Conservation (phyloP, 139 green algal genomes). For the Spirogloea muscicola region DNA sequence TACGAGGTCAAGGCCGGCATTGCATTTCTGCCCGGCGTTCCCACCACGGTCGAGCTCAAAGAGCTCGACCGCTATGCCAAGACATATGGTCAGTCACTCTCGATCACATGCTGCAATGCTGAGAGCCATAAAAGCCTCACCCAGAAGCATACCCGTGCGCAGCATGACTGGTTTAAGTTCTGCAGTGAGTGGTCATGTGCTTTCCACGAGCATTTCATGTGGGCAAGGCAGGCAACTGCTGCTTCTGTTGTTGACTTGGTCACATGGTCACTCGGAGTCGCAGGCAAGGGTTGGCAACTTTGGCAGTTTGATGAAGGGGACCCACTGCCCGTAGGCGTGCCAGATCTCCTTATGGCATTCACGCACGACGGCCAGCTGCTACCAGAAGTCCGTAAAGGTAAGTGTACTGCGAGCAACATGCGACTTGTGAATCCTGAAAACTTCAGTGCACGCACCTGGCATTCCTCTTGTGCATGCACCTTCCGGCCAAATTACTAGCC, state of each 20-base stretch:
- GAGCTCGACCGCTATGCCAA: slow-evolving; percentile 26
- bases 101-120: too few relatives aligned
- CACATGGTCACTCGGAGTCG: too few relatives aligned
- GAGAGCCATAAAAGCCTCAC: too few relatives aligned
- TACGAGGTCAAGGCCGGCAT: slow-evolving; percentile 61
- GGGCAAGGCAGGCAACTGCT: too few relatives aligned
- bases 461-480: background rate
- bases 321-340: slow-evolving; percentile 57
- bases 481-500: too few relatives aligned
- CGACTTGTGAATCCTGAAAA: background rate
- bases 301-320: slow-evolving; percentile 72
- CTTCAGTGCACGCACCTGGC: background rate
- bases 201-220: too few relatives aligned
- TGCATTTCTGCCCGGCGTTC: slow-evolving; percentile 15
- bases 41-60: slow-evolving; percentile 11
- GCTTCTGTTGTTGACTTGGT: too few relatives aligned
- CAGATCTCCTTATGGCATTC: slow-evolving; percentile 36
- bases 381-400: too few relatives aligned
- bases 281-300: slow-evolving; percentile 68
- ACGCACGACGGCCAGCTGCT: slow-evolving; percentile 32
- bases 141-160: too few relatives aligned
- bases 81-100: too few relatives aligned
- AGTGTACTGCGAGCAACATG: background rate
- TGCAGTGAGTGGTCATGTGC: too few relatives aligned
- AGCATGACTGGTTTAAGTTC: too few relatives aligned